phyloP scores from a whole-genome alignment of 2,329 filamentous ascomycete genomes.

The Curvularia hawaiiensis region DNA sequence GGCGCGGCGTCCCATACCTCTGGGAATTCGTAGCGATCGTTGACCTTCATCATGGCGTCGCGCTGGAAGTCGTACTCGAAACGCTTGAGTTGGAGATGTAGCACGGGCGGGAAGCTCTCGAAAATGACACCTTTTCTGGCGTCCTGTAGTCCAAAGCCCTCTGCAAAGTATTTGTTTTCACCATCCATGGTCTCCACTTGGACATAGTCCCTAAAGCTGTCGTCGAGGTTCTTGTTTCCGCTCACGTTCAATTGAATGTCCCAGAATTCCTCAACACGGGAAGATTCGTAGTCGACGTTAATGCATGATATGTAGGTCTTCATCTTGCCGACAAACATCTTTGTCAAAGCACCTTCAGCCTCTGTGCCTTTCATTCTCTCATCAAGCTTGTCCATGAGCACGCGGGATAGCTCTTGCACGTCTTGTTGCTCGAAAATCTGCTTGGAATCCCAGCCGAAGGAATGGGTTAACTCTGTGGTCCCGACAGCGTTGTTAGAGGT shows the following conservation, averaged over 20 bases:
- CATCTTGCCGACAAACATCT: conserved; percentile 95
- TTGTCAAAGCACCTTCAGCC: conserved; percentile 84
- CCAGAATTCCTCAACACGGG: conserved; percentile 96
- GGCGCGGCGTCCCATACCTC: conserved; percentile 83
- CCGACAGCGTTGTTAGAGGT: conserved; percentile 82
- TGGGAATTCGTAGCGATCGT: conserved; percentile 89
- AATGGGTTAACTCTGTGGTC: conserved; percentile 91
- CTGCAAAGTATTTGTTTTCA: conserved; percentile 97
- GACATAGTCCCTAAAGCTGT: conserved; percentile 96
- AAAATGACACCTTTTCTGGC: conserved; percentile 98
- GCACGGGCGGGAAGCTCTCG: conserved; percentile 88
- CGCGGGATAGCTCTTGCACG: conserved; percentile 93
- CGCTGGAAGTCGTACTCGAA: conserved; percentile 98
- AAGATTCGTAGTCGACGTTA: conserved; percentile 97
- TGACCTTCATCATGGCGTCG: conserved; percentile 99
- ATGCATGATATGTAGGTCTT: conserved; percentile 99
- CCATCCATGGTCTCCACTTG: conserved; percentile 96
- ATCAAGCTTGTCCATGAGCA: conserved; percentile 96
- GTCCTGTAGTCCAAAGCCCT: conserved; percentile 90
- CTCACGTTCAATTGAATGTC: conserved; percentile 97
- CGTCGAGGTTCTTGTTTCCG: conserved; percentile 88
- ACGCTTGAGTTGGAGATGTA: conserved; percentile 93
- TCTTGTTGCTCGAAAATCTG: conserved; percentile 99
- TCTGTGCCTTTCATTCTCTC: conserved; percentile 97
- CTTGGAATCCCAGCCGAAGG: conserved; percentile 96